phyloP scores from a whole-genome alignment of 169 alveolate genomes.

The Ophryocystis elektroscirrha region DNA sequence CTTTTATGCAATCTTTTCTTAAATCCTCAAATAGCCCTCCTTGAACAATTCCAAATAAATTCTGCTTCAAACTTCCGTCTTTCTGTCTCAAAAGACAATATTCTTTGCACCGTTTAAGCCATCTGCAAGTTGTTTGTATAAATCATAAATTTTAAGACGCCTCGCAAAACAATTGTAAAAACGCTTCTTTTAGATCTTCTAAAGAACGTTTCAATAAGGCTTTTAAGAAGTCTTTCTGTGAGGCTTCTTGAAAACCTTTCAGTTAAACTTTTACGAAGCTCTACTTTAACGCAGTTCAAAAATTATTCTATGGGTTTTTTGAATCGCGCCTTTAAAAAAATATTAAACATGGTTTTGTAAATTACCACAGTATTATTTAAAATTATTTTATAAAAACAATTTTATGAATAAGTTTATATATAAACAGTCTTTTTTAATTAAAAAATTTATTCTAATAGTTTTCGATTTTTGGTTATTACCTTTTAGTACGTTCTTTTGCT shows the following conservation, averaged over 20 bases:
- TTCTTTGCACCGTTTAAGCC: slow-evolving; percentile 21
- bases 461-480: slow-evolving; percentile 36
- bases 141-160: background rate
- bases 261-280: no score
- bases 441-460: background rate
- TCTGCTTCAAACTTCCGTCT: slow-evolving; percentile 57
- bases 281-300: no score
- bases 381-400: no score
- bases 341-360: no score
- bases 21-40: slow-evolving; percentile 74
- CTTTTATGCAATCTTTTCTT: slow-evolving; percentile 51
- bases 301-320: no score
- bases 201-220: background rate
- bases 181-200: background rate
- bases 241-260: no score
- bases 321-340: no score
- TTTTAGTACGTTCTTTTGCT: slow-evolving; percentile 67
- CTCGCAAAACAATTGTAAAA: background rate
- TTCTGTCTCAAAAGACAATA: slow-evolving; percentile 87
- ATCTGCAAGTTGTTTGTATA: background rate
- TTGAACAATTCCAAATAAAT: slow-evolving; percentile 82
- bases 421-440: background rate
- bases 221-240: background rate
- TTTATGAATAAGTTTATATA: background rate
- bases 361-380: no score